Evolutionary conservation across 495 filamentous ascomycete genomes (phyloP), one percentile per base, ranked within the genome.

Genomic region (Trichoderma virens): DNA sequence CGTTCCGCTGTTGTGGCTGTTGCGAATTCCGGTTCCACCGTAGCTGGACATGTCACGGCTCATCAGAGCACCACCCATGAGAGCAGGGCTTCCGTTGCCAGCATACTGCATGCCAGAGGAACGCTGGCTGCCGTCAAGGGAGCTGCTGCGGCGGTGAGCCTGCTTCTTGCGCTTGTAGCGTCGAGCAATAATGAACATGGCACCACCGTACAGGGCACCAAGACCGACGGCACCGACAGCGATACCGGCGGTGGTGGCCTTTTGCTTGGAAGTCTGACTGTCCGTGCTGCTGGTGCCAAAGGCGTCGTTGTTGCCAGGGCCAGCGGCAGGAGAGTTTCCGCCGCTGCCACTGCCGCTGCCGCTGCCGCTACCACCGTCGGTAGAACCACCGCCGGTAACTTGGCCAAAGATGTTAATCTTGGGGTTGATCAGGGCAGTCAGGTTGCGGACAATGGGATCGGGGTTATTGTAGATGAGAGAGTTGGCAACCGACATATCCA

Each of bases 161-260:
- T 88, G 84, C 78, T 87, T 89, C 79, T 88, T 88, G 78, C 88
- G 89, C 81, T 91, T 92, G 84, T 98, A 98, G 65, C 94, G 83
- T 56, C 95, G 85, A 28, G 94, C 94, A 67, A 98, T 84, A 73
- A 93, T 89, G 77, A 98, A 95, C 94, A 98, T 98, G 73, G 91
- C 95, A n/a, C 90, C 93, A 72, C 93, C 95, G 69, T 98, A 98
- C n/a, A 88, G 89, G 56, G 88, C 87, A 18, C 91, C 91, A 70
- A 92, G 91, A 47, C 82, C 85, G 34, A 92, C 85, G 62, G 90
- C 88, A 69, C 88, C 90, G 59, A 87, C 77, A 59, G 86, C 90
- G 72, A 97, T 91, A 67, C 88, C 92, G 59, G 91, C 89, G n/a
- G 89, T 93, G 70, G 88, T 90, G 63, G 85, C 85, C 61, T 83